These are phyloP conservation scores for Penicillium herquei DNA, from an alignment of 495 filamentous ascomycete species.

Conservation along the genomic window DNA sequence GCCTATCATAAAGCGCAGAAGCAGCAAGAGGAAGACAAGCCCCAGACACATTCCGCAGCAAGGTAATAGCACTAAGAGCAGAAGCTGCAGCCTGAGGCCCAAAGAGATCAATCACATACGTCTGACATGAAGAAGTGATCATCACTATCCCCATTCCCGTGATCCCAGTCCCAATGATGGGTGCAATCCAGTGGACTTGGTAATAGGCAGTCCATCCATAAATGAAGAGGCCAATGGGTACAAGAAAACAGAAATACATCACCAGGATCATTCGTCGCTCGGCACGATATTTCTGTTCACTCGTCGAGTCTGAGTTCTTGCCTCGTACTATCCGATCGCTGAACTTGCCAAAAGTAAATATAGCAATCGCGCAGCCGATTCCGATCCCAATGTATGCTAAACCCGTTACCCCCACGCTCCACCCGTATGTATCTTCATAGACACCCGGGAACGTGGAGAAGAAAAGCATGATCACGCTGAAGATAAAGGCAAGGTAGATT, in stretches of 20 bases:
- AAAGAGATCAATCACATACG: constrained; percentile 63
- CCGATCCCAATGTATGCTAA: constrained; percentile 14
- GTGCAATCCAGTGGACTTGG: constrained; percentile 53
- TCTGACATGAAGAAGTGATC: constrained; percentile 50
- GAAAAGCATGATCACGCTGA: constrained; percentile 57
- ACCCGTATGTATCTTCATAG: constrained; percentile 48
- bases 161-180: constrained; percentile 39
- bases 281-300: not conserved
- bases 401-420: constrained; percentile 20
- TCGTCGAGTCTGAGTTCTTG: not conserved
- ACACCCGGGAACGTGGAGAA: constrained; percentile 58
- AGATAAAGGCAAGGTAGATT: constrained; percentile 60
- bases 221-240: constrained; percentile 58
- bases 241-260: constrained; percentile 2
- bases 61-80: constrained; percentile 31
- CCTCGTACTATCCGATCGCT: constrained; percentile 1
- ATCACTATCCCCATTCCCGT: constrained; percentile 57
- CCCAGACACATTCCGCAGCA: constrained; percentile 9
- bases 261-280: constrained; percentile 6
- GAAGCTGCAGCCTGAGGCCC: constrained; percentile 52
- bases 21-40: constrained; percentile 40
- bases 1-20: constrained; percentile 30
- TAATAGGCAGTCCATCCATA: constrained; percentile 63
- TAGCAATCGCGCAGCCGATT: not conserved
- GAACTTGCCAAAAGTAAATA: not conserved